Percentiles rank a stretch among this genome's conserved stretches.
phyloP scores from a whole-genome alignment of 495 filamentous ascomycete genomes.

The Hyaloscypha hepaticicola region DNA sequence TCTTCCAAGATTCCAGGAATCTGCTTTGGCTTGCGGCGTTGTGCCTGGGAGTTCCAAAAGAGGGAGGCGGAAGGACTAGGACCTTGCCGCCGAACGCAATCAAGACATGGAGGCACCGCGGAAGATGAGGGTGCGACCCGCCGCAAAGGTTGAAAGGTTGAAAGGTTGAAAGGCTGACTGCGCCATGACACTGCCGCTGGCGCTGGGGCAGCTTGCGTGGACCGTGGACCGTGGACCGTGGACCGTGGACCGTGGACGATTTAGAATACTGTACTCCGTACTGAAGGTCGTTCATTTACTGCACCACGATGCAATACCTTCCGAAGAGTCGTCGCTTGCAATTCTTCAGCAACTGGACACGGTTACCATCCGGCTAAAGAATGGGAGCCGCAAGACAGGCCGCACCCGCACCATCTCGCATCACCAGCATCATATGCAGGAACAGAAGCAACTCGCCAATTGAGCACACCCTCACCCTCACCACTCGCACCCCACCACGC shows the following conservation, averaged over 20 bases:
- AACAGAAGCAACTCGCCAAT: background rate
- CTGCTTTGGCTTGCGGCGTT: background rate
- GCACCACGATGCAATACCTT: background rate
- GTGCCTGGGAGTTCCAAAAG: background rate
- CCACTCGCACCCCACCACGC: background rate
- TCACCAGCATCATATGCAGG: slow-evolving; percentile 7
- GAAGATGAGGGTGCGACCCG: slow-evolving; percentile 10
- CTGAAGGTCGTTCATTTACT: no score
- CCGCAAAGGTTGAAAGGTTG: no score
- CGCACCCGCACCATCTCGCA: background rate
- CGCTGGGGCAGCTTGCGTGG: no score
- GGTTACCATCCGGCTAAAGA: background rate
- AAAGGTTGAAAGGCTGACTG: no score
- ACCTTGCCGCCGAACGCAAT: slow-evolving; percentile 10
- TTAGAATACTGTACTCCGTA: no score
- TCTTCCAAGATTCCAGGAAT: slow-evolving; percentile 1
- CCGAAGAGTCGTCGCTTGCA: background rate
- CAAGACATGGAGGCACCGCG: slow-evolving; percentile 8
- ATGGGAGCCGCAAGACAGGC: background rate
- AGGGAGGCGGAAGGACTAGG: background rate
- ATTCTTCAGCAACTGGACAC: background rate
- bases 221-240: no score
- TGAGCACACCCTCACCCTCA: slow-evolving; percentile 3
- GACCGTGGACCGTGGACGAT: no score
- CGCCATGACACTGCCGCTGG: no score